Base-by-base conservation (phyloP, 208 protist species). In the Borovskyia barvae region DNA sequence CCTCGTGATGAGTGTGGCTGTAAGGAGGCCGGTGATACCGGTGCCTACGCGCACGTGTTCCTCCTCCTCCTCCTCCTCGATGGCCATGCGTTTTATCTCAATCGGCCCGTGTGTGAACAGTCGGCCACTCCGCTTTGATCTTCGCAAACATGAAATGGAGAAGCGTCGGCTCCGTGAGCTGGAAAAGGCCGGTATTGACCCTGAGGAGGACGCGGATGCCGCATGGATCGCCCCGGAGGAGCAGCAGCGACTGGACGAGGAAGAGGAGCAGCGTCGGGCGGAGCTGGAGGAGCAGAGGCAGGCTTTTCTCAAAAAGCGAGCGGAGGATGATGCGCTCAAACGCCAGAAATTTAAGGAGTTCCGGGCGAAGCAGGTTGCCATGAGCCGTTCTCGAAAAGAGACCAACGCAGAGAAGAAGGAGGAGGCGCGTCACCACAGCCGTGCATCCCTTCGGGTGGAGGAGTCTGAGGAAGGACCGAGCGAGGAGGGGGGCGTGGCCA, bases 311-410 rank as follows among this genome's bases (percentile, higher is more conserved):
- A 52, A 52, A 19, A 76, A 88, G 40, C 79, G 84, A 2, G 77
- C 60, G 3, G 55, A 77, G 51, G 85, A 93, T 67, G 82, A 90
- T 17, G 71, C 62, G 35, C 49, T 69, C 40, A 89, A 91, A 74
- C 68, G 77, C 51, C 50, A 82, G 50, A 78, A 75, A 58, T 92
- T 93, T 49, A 85, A 80, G 52, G 75, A 90, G 45, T 93, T 90
- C 37, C 80, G 87, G 17, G 80, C 83, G 0, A 45, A 47, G 52
- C 85, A 93, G 59, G 72, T 92, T 6, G 77, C 78, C 25, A 88
- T 90, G 87, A 91, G 84, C 62, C 69, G 62, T 0, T 40, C 75
- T 11, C 76, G 84, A 14, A 95, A 92, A 66, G 78, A 79, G 64
- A 57, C 72, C 3, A 50, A 57, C 26, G 72, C 65, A 40, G 75